These are phyloP conservation scores for Talaromyces sp. DNA, from an alignment of 2,329 filamentous ascomycete species.

Conservation along the genomic window DNA sequence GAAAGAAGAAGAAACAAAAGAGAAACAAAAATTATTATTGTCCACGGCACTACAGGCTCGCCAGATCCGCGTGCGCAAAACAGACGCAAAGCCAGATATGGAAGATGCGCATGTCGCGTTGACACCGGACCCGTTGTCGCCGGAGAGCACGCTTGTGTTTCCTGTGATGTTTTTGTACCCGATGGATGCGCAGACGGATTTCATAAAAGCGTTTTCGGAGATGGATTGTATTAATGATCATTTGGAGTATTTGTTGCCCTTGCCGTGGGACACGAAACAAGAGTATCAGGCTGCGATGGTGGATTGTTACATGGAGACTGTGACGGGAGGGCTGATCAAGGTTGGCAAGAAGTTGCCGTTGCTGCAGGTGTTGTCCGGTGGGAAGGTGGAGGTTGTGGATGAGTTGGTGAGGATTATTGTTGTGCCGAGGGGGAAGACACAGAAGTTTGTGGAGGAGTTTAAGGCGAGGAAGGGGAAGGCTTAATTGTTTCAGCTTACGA, in stretches of 20 bases:
- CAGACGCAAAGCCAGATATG: slow-evolving; percentile 74
- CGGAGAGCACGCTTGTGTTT: slow-evolving; percentile 68
- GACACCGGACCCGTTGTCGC: slow-evolving; percentile 68
- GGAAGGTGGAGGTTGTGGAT: slow-evolving; percentile 83
- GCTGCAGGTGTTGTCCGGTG: slow-evolving; percentile 68
- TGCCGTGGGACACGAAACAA: slow-evolving; percentile 74
- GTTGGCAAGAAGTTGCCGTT: slow-evolving; percentile 80
- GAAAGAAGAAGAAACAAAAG: slow-evolving; percentile 44
- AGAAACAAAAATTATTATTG: slow-evolving; percentile 60
- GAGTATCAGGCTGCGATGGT: slow-evolving; percentile 66
- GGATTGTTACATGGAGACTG: slow-evolving; percentile 88
- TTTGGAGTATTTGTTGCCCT: slow-evolving; percentile 77
- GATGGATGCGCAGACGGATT: slow-evolving; percentile 75
- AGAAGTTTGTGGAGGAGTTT: slow-evolving; percentile 74
- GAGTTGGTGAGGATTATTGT: slow-evolving; percentile 79
- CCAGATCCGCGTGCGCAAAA: slow-evolving; percentile 65
- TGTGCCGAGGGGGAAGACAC: slow-evolving; percentile 67
- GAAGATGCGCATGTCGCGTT: slow-evolving; percentile 75
- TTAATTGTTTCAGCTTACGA: not conserved
- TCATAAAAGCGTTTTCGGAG: slow-evolving; percentile 84
- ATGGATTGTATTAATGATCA: slow-evolving; percentile 72
- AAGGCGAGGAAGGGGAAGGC: slow-evolving; percentile 62
- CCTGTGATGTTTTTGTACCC: slow-evolving; percentile 86
- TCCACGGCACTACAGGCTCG: slow-evolving; percentile 64
- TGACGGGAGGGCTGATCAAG: slow-evolving; percentile 75